Percentiles rank a stretch among this genome's conserved stretches.
phyloP scores from a whole-genome alignment of 1,139 yeast genomes.

The Suhomyces panamericanus region DNA sequence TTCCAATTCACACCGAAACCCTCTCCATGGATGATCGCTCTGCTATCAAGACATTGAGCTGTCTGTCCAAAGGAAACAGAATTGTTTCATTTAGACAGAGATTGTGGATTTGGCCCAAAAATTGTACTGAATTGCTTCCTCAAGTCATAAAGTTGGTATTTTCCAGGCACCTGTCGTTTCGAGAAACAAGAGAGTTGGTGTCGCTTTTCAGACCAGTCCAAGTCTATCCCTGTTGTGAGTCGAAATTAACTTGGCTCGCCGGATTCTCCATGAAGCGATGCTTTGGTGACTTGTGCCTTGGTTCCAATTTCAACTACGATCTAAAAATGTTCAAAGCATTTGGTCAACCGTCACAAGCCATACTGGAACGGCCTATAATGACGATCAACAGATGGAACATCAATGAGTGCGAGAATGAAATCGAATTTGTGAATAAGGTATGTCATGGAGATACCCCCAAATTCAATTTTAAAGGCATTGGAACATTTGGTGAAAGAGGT shows the following conservation, averaged over 20 bases:
- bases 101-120: conserved; percentile 31
- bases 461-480: conserved; percentile 16
- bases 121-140: conserved; percentile 38
- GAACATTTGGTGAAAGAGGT: conserved; percentile 6
- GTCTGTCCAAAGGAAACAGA: conserved; percentile 23
- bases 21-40: conserved; percentile 18
- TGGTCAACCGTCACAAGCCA: conserved; percentile 23
- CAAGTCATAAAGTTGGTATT: conserved; percentile 41
- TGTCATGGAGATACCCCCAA: neutral
- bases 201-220: conserved; percentile 40
- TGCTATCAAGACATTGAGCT: conserved; percentile 15
- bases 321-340: conserved; percentile 18
- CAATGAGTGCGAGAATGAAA: conserved; percentile 33
- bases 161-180: conserved; percentile 57
- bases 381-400: conserved; percentile 39
- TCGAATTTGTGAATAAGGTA: conserved; percentile 18
- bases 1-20: conserved; percentile 25
- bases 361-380: conserved; percentile 22
- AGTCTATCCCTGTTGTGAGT: conserved; percentile 49
- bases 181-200: conserved; percentile 45
- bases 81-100: conserved; percentile 25
- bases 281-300: conserved; percentile 43
- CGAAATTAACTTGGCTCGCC: conserved; percentile 33
- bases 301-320: conserved; percentile 32
- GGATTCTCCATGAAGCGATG: conserved; percentile 47